phyloP scores from a whole-genome alignment of 345 rosid species.

The Gossypium arboreum region DNA sequence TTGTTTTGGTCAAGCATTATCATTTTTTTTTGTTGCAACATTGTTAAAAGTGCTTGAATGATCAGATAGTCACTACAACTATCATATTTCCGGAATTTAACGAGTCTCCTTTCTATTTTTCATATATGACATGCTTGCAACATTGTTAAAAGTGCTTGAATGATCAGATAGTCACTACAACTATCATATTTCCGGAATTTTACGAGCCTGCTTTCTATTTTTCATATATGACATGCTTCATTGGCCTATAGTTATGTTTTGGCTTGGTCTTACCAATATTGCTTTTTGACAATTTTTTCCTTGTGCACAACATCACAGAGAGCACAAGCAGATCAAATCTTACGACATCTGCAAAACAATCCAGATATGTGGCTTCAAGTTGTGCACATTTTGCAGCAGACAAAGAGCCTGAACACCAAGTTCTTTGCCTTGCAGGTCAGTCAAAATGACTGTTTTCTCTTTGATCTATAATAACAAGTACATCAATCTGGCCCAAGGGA shows the following conservation, averaged over 20 bases:
- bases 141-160: neutral
- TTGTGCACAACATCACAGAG: conserved; percentile 46
- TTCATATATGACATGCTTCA: neutral
- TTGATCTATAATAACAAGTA: neutral
- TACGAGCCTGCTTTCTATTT: neutral
- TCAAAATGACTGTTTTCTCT: neutral
- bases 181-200: neutral
- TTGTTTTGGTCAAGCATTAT: neutral
- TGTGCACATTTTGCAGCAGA: conserved; percentile 77
- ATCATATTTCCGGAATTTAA: neutral
- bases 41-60: neutral
- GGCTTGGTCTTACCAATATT: neutral
- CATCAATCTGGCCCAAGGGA: neutral
- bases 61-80: neutral
- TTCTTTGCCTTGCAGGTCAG: conserved; percentile 94
- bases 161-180: neutral
- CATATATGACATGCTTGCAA: neutral
- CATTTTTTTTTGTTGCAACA: neutral
- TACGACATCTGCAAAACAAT: conserved; percentile 94
- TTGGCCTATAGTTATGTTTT: neutral
- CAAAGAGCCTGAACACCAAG: conserved; percentile 85
- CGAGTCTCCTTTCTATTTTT: neutral
- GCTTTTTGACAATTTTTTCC: conserved; percentile 8
- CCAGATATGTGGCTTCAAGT: conserved; percentile 99
- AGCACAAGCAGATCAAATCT: conserved; percentile 86